Conservation (phyloP, 2,329 filamentous ascomycete species). For the Colletotrichum euphorbiae region DNA sequence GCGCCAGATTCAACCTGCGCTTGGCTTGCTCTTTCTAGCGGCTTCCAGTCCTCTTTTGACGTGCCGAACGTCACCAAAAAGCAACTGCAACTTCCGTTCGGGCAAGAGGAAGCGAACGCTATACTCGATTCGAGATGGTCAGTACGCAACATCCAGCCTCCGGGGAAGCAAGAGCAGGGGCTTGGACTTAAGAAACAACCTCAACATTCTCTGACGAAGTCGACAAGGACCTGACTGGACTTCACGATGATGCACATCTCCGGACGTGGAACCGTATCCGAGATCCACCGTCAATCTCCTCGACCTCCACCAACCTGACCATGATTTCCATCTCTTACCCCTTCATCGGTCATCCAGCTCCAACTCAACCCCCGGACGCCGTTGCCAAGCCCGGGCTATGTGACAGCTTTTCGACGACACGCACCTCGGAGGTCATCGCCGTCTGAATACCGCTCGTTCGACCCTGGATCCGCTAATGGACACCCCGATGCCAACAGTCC, state of each 20-base stretch:
- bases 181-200: too few species aligned
- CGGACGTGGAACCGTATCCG: constrained; percentile 9
- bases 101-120: constrained; percentile 1
- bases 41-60: constrained; percentile 17
- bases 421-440: constrained; percentile 19
- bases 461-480: constrained; percentile 13
- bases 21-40: constrained; percentile 27
- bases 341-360: constrained; percentile 21
- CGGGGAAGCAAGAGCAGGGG: too few species aligned
- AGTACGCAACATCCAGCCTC: not conserved
- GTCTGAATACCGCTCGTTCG: constrained; percentile 11
- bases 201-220: too few species aligned
- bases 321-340: constrained; percentile 9
- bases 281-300: constrained; percentile 11
- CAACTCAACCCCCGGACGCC: constrained; percentile 21
- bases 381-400: constrained; percentile 30
- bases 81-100: not conserved
- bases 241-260: not conserved
- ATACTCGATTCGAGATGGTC: not conserved
- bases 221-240: too few species aligned
- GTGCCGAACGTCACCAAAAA: constrained; percentile 1
- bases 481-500: constrained; percentile 10
- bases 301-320: constrained; percentile 12
- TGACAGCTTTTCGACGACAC: constrained; percentile 3
- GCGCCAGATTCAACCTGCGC: constrained; percentile 22